These are phyloP conservation scores for Ustanciosporium gigantosporum DNA, from an alignment of 1,284 basidiomycete genomes.

Conservation along the genomic window DNA sequence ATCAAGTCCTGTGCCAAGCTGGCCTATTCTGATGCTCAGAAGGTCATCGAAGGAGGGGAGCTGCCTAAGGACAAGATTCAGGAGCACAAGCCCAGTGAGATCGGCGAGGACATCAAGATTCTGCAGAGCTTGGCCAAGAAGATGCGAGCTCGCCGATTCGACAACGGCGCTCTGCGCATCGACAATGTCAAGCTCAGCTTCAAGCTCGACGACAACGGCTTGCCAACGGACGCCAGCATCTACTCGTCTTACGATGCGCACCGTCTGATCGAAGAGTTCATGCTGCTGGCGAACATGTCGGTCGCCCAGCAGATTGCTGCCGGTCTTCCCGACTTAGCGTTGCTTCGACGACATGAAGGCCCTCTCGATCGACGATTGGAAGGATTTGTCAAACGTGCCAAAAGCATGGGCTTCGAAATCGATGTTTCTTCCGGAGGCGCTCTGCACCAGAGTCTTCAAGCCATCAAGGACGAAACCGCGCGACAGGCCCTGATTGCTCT, in stretches of 20 bases:
- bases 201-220: slow-evolving; percentile 77
- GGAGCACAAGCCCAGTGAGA: slow-evolving; percentile 63
- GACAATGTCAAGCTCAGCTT: slow-evolving; percentile 77
- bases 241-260: slow-evolving; percentile 75
- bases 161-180: slow-evolving; percentile 78
- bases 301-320: slow-evolving; percentile 91
- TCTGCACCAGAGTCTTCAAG: slow-evolving; percentile 79
- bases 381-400: slow-evolving; percentile 65
- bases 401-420: slow-evolving; percentile 73
- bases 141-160: slow-evolving; percentile 74
- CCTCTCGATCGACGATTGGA: slow-evolving; percentile 74
- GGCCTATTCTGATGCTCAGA: slow-evolving; percentile 78
- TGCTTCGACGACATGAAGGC: slow-evolving; percentile 88
- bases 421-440: slow-evolving; percentile 79
- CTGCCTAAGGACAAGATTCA: slow-evolving; percentile 65
- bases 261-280: slow-evolving; percentile 90
- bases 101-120: slow-evolving; percentile 76
- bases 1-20: slow-evolving; percentile 88
- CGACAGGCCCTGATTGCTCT: slow-evolving; percentile 78
- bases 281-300: slow-evolving; percentile 86
- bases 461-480: slow-evolving; percentile 67
- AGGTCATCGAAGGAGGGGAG: slow-evolving; percentile 75
- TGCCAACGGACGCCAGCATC: slow-evolving; percentile 77
- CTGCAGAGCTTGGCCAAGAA: slow-evolving; percentile 71
- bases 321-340: slow-evolving; percentile 88